Evolutionary conservation across 2,329 filamentous ascomycete species (phyloP), one percentile per base, ranked within the genome.

Genomic region (Moelleriella libera): DNA sequence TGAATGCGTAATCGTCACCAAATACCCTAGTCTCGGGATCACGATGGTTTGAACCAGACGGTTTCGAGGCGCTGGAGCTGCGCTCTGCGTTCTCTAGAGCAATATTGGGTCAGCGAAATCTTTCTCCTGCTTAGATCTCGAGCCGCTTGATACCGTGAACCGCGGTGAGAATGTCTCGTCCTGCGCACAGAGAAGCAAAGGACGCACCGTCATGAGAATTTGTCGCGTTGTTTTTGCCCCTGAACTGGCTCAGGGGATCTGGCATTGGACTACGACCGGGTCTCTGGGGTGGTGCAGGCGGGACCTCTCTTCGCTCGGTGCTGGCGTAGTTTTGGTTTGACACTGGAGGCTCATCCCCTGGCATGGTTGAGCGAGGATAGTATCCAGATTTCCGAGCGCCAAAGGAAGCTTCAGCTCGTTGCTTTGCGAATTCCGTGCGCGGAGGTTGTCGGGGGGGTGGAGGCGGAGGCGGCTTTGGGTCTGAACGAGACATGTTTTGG

Each of bases 161-260:
- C 34, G 8, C 34, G 12, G 12, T 39, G 12, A 39, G 34, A 39
- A 8, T 9, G 9, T 8, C 34, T 12, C 12, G 8, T 12, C 12
- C 34, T 8, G 9, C 12, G 2, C 34, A 8, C 34, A 39, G 12
- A 39, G 34, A 39, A 39, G 8, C 34, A 39, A 9, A 39, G 0
- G 77, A 76, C 5, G 73, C 75, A 53, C 74, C 75, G 47, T 76
- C 68, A n/a, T 76, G 68, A n/a, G 61, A 58, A 50, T 79, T 73
- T 41, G 63, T 48, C 42, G 64, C 65, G 1, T 60, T 60, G 5
- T 71, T 67, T 40, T 51, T 52, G 2, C 64, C 59, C 54, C 67
- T 65, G 49, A 76, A 75, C 45, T 69, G 63, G 28, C 64, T 68
- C 41, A 76, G 55, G 2, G 71, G 72, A 51, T 78, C 71, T n/a